phyloP scores from a whole-genome alignment of 352 stramenopile genomes.

The Phytophthora podocarpi region DNA sequence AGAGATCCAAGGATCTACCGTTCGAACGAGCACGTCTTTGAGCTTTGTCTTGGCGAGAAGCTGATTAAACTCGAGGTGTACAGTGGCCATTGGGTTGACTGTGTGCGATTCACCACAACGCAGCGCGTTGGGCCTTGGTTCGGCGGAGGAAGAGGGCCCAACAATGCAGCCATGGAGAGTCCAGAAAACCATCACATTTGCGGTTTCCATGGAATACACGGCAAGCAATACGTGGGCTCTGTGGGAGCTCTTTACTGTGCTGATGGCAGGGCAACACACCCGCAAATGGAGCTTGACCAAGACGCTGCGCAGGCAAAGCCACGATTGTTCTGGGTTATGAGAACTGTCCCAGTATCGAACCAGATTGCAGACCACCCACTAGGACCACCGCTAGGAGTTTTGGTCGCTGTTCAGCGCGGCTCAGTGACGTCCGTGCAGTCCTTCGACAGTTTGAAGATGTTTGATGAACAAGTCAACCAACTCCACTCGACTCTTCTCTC shows the following conservation, averaged over 20 bases:
- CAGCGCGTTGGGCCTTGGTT: slow-evolving; percentile 53
- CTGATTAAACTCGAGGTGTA: slow-evolving; percentile 46
- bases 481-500: slow-evolving; percentile 29
- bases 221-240: slow-evolving; percentile 41
- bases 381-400: slow-evolving; percentile 22
- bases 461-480: slow-evolving; percentile 35
- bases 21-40: slow-evolving; percentile 54
- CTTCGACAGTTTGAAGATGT: slow-evolving; percentile 35
- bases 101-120: slow-evolving; percentile 53
- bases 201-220: slow-evolving; percentile 44
- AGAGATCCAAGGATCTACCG: slow-evolving; percentile 29
- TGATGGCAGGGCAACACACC: neutral
- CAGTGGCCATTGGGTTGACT: slow-evolving; percentile 60
- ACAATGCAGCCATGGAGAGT: slow-evolving; percentile 32
- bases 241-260: slow-evolving; percentile 40
- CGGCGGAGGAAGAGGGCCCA: slow-evolving; percentile 38
- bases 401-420: slow-evolving; percentile 28
- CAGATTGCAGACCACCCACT: neutral
- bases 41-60: slow-evolving; percentile 45
- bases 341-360: slow-evolving; percentile 13
- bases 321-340: slow-evolving; percentile 25
- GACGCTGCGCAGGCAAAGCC: neutral
- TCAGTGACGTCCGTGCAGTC: slow-evolving; percentile 37
- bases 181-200: slow-evolving; percentile 39
- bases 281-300: neutral